Percentiles rank a stretch among this genome's conserved stretches.
Evolutionary conservation across 805 yeast genomes (phyloP).

Genomic region (Ogataea philodendri): DNA sequence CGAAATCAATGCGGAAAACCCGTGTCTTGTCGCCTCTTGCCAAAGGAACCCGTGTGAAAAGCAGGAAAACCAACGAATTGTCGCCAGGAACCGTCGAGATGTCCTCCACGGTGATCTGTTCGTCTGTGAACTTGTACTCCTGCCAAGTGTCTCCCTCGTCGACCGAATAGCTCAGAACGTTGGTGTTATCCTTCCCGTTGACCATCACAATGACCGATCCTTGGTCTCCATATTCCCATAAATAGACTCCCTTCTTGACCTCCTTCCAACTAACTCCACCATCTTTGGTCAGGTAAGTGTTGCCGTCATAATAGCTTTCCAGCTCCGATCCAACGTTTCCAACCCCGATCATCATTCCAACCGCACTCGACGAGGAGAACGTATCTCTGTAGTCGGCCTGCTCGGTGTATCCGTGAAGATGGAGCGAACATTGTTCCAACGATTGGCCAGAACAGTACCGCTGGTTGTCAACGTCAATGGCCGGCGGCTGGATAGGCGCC

Average conservation of each 20-base stretch:
- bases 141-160: conserved; percentile 80
- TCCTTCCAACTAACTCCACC: conserved; percentile 88
- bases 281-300: conserved; percentile 64
- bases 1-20: conserved; percentile 58
- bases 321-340: conserved; percentile 82
- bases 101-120: conserved; percentile 59
- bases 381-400: conserved; percentile 77
- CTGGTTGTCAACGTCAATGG: conserved; percentile 56
- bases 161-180: conserved; percentile 58
- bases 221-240: conserved; percentile 95
- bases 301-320: conserved; percentile 45
- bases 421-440: conserved; percentile 67
- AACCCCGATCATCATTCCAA: conserved; percentile 78
- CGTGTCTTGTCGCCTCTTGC: conserved; percentile 48
- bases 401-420: conserved; percentile 86
- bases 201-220: conserved; percentile 81
- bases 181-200: conserved; percentile 56
- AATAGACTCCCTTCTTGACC: conserved; percentile 63
- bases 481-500: conserved; percentile 68
- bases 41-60: conserved; percentile 54
- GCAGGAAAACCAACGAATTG: conserved; percentile 69
- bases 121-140: conserved; percentile 60
- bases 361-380: conserved; percentile 78
- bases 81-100: conserved; percentile 86
- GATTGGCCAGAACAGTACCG: conserved; percentile 51